phyloP scores from a whole-genome alignment of 2,329 filamentous ascomycete genomes.

The Fusarium circinatum region DNA sequence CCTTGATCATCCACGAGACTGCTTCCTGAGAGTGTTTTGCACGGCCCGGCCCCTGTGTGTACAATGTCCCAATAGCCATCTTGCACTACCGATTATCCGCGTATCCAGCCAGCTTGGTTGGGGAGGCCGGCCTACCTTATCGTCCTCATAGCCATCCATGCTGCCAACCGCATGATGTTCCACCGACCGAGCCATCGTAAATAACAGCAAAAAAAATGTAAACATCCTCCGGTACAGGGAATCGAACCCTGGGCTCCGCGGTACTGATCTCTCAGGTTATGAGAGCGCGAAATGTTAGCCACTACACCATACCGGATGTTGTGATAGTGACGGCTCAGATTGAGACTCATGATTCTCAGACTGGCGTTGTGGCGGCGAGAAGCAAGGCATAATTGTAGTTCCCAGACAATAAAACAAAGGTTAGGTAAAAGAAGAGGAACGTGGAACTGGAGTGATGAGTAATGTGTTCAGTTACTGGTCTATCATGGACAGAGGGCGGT shows the following conservation, averaged over 20 bases:
- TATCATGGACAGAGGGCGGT: no score
- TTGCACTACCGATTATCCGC: background rate
- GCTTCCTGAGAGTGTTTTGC: background rate
- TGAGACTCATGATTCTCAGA: background rate
- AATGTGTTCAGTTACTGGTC: background rate
- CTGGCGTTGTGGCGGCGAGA: background rate
- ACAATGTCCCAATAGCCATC: background rate
- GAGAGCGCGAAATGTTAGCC: slow-evolving; percentile 50
- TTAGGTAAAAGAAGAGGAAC: background rate
- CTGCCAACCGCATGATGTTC: no score
- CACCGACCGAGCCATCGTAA: background rate
- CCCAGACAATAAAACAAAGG: no score
- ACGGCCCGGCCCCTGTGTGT: background rate
- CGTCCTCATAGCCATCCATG: background rate
- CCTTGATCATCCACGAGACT: background rate
- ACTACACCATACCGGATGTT: slow-evolving; percentile 47
- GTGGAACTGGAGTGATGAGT: no score
- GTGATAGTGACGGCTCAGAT: fast-evolving
- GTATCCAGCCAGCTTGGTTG: background rate
- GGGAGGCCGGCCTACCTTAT: no score
- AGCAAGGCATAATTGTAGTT: background rate
- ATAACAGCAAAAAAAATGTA: no score
- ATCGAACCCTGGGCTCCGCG: slow-evolving; percentile 45
- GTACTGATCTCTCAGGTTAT: slow-evolving; percentile 40
- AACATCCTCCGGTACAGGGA: slow-evolving; percentile 40